A percentile compares a stretch with the other conserved stretches of the same genome.
These are phyloP conservation scores for Breviolum minutum DNA, from an alignment of 73 alveolate genomes.

Conservation along the genomic window DNA sequence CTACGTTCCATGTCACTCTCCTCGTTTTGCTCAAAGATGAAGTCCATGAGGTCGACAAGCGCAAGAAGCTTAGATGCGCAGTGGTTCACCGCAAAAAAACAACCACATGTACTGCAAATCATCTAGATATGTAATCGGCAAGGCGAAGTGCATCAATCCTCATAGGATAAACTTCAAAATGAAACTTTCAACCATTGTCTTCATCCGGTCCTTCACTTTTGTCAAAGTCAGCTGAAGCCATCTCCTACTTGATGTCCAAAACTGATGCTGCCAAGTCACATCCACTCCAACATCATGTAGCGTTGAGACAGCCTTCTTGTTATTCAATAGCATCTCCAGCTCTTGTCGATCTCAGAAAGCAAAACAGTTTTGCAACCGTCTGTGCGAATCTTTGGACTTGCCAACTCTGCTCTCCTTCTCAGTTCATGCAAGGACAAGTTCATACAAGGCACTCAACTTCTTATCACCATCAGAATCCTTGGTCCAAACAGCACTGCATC, in stretches of 20 bases:
- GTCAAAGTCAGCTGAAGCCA: no score
- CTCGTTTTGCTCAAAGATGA: slow-evolving; percentile 89
- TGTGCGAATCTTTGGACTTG: not conserved
- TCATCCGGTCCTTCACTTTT: no score
- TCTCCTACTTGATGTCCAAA: not conserved
- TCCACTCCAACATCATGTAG: slow-evolving; percentile 89
- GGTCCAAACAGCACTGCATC: not conserved
- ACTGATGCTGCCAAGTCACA: not conserved
- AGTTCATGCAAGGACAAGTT: not conserved
- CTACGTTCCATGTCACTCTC: not conserved
- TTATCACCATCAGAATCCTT: slow-evolving; percentile 89
- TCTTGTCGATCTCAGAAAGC: slow-evolving; percentile 74
- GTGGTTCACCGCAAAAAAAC: no score
- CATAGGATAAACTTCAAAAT: no score
- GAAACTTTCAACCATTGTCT: no score
- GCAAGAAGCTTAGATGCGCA: slow-evolving; percentile 63
- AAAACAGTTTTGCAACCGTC: not conserved
- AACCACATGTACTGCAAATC: not conserved
- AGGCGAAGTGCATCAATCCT: not conserved
- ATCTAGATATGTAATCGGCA: not conserved
- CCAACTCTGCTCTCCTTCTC: not conserved
- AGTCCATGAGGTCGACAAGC: slow-evolving; percentile 81
- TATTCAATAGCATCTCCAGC: slow-evolving; percentile 73
- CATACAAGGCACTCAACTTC: slow-evolving; percentile 53
- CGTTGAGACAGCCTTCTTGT: slow-evolving; percentile 77